Evolutionary conservation across 2,329 filamentous ascomycete genomes (phyloP), one percentile per base, ranked within the genome.

Genomic region (Diplodia sapinea): DNA sequence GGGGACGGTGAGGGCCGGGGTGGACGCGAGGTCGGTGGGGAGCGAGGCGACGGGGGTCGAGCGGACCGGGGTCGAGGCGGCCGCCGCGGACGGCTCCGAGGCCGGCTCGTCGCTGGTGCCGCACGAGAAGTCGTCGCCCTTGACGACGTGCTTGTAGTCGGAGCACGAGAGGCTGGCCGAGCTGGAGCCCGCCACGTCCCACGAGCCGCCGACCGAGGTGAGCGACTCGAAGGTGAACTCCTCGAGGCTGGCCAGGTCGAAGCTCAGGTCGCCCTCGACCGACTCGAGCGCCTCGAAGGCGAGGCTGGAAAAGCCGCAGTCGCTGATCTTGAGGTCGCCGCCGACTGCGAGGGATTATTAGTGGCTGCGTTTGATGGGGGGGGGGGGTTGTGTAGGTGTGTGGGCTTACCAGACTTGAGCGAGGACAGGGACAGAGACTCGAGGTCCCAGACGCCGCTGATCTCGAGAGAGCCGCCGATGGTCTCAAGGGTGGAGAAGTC

Each of bases 211-310:
- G 50, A 65, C 62, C 6, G 40, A 26, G 50, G 49, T 55, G 17
- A 65, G 50, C 2, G 49, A 38, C 33, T 54, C 49, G 33, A 54
- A 51, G 50, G 62, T 54, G 47, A 55, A 40, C 33, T 56, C 62
- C 17, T 38, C 31, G 1, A 40, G 50, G 20, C 23, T 55, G 20
- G 51, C n/a, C 38, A 51, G 20, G 23, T 55, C 36, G 50, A 65
- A 47, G 49, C 4, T 2, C 15, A 65, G 33, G 62, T 52, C 49
- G 20, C 62, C 62, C 3, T 84, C 20, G 51, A 65, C 36, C 26
- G 50, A 31, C 23, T 65, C 49, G 36, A 65, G 62, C 23, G 20
- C 31, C 26, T 65, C 62, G 50, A 65, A 65, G 62, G 15, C 40
- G 50, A 65, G 13, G 62, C 50, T 65, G 49, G 62, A 55, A 50